Evolutionary conservation across 352 stramenopile species (phyloP), one percentile per base, ranked within the genome.

Genomic region (Pythium volutum): DNA sequence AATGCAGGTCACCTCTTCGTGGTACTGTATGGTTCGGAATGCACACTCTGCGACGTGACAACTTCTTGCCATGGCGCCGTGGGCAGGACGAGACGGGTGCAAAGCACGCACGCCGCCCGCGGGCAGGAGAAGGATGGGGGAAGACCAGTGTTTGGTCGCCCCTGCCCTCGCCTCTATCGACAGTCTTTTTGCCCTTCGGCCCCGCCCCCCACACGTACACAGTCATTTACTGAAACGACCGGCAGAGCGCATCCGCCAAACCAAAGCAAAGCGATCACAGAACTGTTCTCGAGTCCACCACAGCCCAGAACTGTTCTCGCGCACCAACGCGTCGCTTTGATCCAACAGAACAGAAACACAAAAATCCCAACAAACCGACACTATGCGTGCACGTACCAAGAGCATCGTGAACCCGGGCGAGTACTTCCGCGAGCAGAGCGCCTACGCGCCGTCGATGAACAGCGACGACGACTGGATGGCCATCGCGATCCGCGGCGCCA

Each of bases 381-480:
- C 38, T 36, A 91, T 92, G 83, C 76, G 83, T 29, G 78, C 82
- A 51, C 80, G 83, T 26, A 90, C 83, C 43, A 83, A 81, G 68
- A 87, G 75, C 62, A 77, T 92, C 14, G 77, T 88, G 42, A 89
- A 73, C 62, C 71, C 83, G 42, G 64, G 74, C 69, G 82, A 92
- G 55, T 92, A 92, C 66, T 92, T 92, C 62, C 72, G 78, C 52
- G 69, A 73, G 43, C 77, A 84, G 22, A 61, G 47, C 39, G 59
- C 52, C 36, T 67, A 64, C 47, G 51, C 59, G n/a, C 76, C 59
- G 63, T 69, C 71, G 53, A 74, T 64, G 25, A 67, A 80, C 39
- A 70, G 33, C 43, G 67, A 77, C 15, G 77, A 88, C 47, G 70
- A 85, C 43, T 81, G 74, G 71, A 81, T 81, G 69, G 55, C 67